phyloP scores from a whole-genome alignment of 2,329 filamentous ascomycete genomes.

The Phialophora tarda region DNA sequence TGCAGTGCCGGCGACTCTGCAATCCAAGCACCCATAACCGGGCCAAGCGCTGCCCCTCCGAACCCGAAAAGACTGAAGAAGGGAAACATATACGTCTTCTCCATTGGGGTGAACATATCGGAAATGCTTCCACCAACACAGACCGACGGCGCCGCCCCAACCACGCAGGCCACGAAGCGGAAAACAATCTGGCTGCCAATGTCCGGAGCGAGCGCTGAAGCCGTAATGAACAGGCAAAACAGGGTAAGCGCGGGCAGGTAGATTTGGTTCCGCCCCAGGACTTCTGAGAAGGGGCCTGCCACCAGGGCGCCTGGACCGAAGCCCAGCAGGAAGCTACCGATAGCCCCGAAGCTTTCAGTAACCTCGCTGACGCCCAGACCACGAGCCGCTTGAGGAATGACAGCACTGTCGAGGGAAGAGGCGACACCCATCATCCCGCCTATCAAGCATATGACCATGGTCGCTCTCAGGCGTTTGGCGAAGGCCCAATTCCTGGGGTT shows the following conservation, averaged over 20 bases:
- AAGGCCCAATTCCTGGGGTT: constrained; percentile 50
- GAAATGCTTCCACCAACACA: constrained; percentile 55
- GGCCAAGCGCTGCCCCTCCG: constrained; percentile 43
- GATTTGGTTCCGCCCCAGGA: constrained; percentile 55
- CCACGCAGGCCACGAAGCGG: constrained; percentile 59
- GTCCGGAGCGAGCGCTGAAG: constrained; percentile 54
- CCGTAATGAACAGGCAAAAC: constrained; percentile 58
- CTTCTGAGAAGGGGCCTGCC: constrained; percentile 57
- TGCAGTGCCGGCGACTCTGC: constrained; percentile 44
- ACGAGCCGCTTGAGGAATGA: constrained; percentile 47
- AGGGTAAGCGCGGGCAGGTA: constrained; percentile 57
- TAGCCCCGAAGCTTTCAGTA: constrained; percentile 50
- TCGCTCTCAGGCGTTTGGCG: constrained; percentile 47
- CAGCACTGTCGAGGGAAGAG: constrained; percentile 57
- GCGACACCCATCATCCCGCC: constrained; percentile 58
- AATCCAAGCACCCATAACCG: constrained; percentile 55
- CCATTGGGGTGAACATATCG: constrained; percentile 56
- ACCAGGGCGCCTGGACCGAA: constrained; percentile 58
- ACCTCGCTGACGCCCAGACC: constrained; percentile 54
- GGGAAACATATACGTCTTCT: constrained; percentile 58
- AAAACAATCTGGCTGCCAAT: constrained; percentile 56
- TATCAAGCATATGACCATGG: constrained; percentile 54
- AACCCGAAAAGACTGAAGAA: constrained; percentile 55
- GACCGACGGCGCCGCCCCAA: constrained; percentile 54
- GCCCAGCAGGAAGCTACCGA: constrained; percentile 51